Evolutionary conservation across 305 asterid genomes (phyloP).

Genomic region (Euphrasia arctica): DNA sequence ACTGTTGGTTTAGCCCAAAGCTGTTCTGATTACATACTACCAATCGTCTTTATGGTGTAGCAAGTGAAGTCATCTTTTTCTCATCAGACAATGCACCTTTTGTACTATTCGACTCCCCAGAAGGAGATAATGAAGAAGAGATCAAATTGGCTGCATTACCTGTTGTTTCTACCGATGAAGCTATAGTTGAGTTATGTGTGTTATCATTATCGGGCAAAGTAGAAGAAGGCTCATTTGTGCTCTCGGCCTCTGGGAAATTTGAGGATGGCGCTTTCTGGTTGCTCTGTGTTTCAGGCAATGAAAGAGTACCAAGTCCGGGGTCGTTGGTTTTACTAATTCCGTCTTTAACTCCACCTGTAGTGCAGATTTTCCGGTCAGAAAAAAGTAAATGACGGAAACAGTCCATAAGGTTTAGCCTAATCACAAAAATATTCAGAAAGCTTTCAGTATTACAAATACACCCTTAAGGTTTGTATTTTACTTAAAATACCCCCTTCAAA

Average conservation of each 20-base stretch:
- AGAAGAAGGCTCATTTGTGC: slow-evolving; percentile 29
- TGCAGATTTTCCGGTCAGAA: slow-evolving; percentile 20
- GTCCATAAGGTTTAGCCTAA: not conserved
- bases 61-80: slow-evolving; percentile 21
- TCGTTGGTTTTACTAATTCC: slow-evolving; percentile 45
- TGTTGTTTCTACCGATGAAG: slow-evolving; percentile 29
- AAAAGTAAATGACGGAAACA: not conserved
- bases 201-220: slow-evolving; percentile 24
- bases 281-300: slow-evolving; percentile 41
- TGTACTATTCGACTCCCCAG: slow-evolving; percentile 25
- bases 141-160: not conserved
- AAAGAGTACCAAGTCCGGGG: slow-evolving; percentile 34
- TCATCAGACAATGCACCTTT: slow-evolving; percentile 32
- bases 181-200: slow-evolving; percentile 14
- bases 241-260: slow-evolving; percentile 37
- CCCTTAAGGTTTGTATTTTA: not conserved
- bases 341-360: slow-evolving; percentile 65
- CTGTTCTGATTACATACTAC: not conserved
- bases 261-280: slow-evolving; percentile 25
- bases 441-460: not conserved
- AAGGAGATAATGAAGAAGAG: not conserved
- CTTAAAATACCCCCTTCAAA: not conserved
- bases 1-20: too few relatives aligned
- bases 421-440: not conserved
- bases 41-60: slow-evolving; percentile 21